Evolutionary conservation across 164 flowering plant genomes (phyloP).

Genomic region (Vitis rotundifolia): DNA sequence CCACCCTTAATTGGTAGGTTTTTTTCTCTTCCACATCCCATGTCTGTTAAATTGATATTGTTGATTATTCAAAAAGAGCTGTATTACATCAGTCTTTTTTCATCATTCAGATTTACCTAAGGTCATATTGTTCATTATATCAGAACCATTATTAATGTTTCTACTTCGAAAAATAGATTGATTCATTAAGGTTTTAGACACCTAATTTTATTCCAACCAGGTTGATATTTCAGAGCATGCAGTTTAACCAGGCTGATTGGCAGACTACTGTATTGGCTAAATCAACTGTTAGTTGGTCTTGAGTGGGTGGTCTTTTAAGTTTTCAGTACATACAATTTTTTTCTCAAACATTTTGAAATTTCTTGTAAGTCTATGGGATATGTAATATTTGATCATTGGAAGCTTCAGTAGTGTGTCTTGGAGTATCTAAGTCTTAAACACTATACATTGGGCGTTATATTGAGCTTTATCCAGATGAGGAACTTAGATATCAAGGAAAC

Average conservation of each 20-base stretch:
- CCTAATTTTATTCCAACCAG: slow-evolving; percentile 1
- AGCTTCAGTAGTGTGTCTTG: neutral
- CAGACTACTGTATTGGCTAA: neutral
- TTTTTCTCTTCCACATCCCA: too few relatives aligned
- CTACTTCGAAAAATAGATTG: too few relatives aligned
- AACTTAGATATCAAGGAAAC: neutral
- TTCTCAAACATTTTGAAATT: neutral
- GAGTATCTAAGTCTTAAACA: neutral
- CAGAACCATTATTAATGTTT: too few relatives aligned
- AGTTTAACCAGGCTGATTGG: neutral
- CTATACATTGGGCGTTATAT: too few relatives aligned
- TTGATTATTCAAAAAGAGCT: too few relatives aligned
- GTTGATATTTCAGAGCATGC: neutral
- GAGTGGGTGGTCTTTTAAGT: neutral
- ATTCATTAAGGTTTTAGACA: neutral
- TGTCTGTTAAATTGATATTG: too few relatives aligned
- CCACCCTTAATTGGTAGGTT: too few relatives aligned
- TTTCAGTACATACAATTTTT: neutral
- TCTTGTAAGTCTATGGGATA: too few relatives aligned
- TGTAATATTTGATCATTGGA: neutral
- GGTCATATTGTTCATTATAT: too few relatives aligned
- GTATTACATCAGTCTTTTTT: too few relatives aligned
- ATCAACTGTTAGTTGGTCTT: neutral
- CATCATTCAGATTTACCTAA: too few relatives aligned
- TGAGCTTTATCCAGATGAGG: neutral